These are phyloP conservation scores for Trichoderma atroviride DNA, from an alignment of 2,329 filamentous ascomycete genomes.

Conservation along the genomic window DNA sequence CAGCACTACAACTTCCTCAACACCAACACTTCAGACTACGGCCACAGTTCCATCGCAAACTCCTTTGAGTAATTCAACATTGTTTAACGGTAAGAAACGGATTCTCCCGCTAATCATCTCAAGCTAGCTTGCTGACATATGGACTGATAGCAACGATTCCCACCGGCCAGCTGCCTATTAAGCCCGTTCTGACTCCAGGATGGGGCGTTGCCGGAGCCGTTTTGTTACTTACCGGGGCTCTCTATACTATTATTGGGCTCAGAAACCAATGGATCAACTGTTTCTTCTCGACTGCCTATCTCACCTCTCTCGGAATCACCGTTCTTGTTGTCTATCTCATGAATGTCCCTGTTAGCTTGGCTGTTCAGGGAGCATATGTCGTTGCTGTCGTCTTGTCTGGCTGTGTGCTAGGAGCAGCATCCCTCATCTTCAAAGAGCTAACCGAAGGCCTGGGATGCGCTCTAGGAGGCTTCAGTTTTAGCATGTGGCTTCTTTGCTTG, in stretches of 20 bases:
- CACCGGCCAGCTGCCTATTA: constrained; percentile 65
- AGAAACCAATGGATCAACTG: constrained; percentile 79
- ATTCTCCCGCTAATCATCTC: background rate
- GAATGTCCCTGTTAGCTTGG: constrained; percentile 72
- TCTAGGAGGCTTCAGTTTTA: constrained; percentile 81
- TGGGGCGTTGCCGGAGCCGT: constrained; percentile 78
- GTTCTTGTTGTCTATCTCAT: constrained; percentile 90
- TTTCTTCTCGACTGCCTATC: constrained; percentile 76
- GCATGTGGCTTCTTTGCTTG: constrained; percentile 88
- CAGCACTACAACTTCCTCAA: constrained; percentile 6
- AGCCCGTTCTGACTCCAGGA: constrained; percentile 76
- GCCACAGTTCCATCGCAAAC: constrained; percentile 28
- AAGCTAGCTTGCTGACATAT: constrained; percentile 6
- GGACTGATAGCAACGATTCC: constrained; percentile 48
- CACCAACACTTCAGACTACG: constrained; percentile 7
- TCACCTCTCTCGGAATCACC: constrained; percentile 72
- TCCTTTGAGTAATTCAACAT: constrained; percentile 36
- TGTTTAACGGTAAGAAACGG: constrained; percentile 40
- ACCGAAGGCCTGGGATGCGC: constrained; percentile 81
- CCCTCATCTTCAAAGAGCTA: constrained; percentile 80
- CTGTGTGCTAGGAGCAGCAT: constrained; percentile 69
- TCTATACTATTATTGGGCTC: constrained; percentile 77
- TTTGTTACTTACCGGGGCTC: constrained; percentile 70
- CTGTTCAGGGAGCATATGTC: constrained; percentile 83
- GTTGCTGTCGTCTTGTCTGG: constrained; percentile 76